These are phyloP conservation scores for Corinectria fuckeliana DNA, from an alignment of 2,329 filamentous ascomycete species.

Conservation along the genomic window DNA sequence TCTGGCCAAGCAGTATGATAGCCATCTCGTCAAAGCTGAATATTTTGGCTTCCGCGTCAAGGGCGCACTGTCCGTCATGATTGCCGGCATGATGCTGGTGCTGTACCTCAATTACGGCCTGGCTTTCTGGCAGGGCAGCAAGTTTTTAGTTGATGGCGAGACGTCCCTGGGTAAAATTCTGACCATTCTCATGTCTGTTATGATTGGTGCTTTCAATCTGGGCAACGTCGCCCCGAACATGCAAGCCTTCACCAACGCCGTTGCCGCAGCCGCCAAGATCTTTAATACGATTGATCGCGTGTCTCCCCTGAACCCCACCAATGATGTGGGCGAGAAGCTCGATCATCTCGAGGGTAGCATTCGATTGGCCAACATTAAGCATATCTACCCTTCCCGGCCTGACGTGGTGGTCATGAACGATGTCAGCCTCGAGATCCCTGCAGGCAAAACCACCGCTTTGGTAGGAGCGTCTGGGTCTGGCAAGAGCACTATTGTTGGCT, in stretches of 20 bases:
- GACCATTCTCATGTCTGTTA: conserved; percentile 86
- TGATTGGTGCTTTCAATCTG: conserved; percentile 91
- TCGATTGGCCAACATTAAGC: conserved; percentile 81
- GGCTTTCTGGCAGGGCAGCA: conserved; percentile 86
- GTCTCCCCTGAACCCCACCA: conserved; percentile 82
- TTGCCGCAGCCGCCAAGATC: conserved; percentile 89
- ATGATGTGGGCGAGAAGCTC: conserved; percentile 72
- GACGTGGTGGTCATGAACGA: conserved; percentile 89
- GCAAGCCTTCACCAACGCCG: conserved; percentile 83
- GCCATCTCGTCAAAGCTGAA: conserved; percentile 75
- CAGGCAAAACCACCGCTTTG: conserved; percentile 90
- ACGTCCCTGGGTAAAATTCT: conserved; percentile 74
- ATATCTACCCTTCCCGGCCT: conserved; percentile 92
- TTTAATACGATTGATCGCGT: conserved; percentile 89
- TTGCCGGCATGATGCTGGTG: conserved; percentile 82
- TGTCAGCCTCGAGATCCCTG: conserved; percentile 79
- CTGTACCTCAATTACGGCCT: conserved; percentile 88
- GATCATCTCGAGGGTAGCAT: conserved; percentile 78
- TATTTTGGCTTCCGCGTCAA: conserved; percentile 80
- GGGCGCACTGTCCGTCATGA: conserved; percentile 74
- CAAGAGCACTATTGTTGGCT: conserved; percentile 91
- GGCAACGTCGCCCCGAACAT: conserved; percentile 86
- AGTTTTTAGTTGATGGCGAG: conserved; percentile 71
- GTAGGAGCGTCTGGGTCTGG: conserved; percentile 94
- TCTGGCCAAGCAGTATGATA: conserved; percentile 84